phyloP scores from a whole-genome alignment of 192 early-diverging fungal genomes.

The Coemansia sp. region DNA sequence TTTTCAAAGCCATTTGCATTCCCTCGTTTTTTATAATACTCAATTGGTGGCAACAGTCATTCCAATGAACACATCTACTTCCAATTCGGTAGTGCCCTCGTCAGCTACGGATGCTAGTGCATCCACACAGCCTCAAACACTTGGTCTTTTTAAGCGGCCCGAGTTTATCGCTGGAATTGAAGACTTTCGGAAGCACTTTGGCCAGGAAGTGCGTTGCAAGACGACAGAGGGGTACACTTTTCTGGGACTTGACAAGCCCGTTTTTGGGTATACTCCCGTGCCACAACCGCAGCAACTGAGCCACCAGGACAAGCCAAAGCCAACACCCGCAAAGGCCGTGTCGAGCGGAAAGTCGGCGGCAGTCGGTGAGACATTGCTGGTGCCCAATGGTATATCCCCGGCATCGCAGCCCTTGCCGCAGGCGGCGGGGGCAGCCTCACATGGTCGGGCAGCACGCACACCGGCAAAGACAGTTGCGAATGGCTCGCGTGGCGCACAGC shows the following conservation, averaged over 20 bases:
- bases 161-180: constrained; percentile 40
- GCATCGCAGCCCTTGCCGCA: background rate
- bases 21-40: background rate
- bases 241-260: constrained; percentile 31
- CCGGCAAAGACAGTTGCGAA: constrained; percentile 9
- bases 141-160: constrained; percentile 29
- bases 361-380: background rate
- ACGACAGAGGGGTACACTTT: constrained; percentile 52
- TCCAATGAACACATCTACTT: constrained; percentile 15
- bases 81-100: constrained; percentile 9
- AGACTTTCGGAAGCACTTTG: constrained; percentile 51
- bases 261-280: background rate
- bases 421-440: background rate
- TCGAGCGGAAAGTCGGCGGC: background rate
- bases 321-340: background rate
- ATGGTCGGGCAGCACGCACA: background rate
- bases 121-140: constrained; percentile 6
- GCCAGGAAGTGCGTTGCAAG: constrained; percentile 27
- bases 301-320: constrained; percentile 3
- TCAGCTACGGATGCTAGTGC: constrained; percentile 14
- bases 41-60: background rate
- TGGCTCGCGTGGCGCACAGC: background rate
- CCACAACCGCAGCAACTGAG: constrained; percentile 2
- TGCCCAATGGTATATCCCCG: background rate
- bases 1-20: background rate